phyloP scores from a whole-genome alignment of 257 asterid species.

The Nicotiana noctiflora region DNA sequence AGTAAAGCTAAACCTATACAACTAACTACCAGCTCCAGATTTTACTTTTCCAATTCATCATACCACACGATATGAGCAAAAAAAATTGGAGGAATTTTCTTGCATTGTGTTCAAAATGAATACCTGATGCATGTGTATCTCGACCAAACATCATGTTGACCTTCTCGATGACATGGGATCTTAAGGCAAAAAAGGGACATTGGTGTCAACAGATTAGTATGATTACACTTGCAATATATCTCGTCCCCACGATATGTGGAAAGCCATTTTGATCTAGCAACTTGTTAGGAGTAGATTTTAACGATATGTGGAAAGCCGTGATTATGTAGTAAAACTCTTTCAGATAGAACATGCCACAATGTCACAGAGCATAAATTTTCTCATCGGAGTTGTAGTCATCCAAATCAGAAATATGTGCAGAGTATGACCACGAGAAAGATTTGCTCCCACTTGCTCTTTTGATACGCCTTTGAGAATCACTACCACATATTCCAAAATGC shows the following conservation, averaged over 20 bases:
- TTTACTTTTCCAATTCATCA: not conserved
- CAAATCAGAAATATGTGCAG: constrained; percentile 62
- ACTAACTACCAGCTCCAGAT: not conserved
- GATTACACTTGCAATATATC: not conserved
- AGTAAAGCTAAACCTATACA: not conserved
- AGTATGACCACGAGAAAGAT: constrained; percentile 87
- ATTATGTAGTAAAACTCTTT: not conserved
- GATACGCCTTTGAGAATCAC: constrained; percentile 80
- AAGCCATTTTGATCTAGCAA: not conserved
- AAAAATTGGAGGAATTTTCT: not conserved
- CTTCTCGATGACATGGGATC: not conserved
- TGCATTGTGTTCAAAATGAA: not conserved
- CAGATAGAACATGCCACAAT: not conserved
- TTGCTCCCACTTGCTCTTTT: constrained; percentile 80
- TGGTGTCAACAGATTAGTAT: not conserved
- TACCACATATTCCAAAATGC: constrained; percentile 71
- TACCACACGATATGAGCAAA: not conserved
- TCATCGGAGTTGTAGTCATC: constrained; percentile 90
- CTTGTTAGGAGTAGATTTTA: no score
- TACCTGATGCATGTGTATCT: not conserved
- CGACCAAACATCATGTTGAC: not conserved
- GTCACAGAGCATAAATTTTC: constrained; percentile 69
- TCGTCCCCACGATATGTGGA: not conserved
- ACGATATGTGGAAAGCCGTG: not conserved
- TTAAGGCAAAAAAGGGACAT: not conserved